These are phyloP conservation scores for Claviceps purpurea DNA, from an alignment of 2,329 filamentous ascomycete species.

Conservation along the genomic window DNA sequence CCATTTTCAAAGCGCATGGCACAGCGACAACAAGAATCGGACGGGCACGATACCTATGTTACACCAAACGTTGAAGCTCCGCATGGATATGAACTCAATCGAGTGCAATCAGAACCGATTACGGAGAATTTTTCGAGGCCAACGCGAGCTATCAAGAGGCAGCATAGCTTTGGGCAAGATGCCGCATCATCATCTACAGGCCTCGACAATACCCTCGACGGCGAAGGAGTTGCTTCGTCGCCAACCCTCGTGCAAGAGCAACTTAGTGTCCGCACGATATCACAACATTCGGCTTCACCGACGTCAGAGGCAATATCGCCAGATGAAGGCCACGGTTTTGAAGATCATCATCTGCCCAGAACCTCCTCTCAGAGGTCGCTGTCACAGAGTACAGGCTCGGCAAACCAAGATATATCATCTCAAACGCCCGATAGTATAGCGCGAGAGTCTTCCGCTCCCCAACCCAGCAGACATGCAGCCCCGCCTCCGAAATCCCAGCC, in stretches of 20 bases:
- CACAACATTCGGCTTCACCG: slow-evolving; percentile 19
- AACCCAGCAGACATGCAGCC: slow-evolving; percentile 4
- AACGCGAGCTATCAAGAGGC: slow-evolving; percentile 28
- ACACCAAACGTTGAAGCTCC: slow-evolving; percentile 30
- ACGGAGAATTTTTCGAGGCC: slow-evolving; percentile 51
- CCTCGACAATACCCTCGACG: slow-evolving; percentile 26
- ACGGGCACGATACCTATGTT: slow-evolving; percentile 18
- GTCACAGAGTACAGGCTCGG: slow-evolving; percentile 33
- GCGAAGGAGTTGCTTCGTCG: slow-evolving; percentile 10
- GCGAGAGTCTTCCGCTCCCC: slow-evolving; percentile 27
- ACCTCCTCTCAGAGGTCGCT: slow-evolving; percentile 41
- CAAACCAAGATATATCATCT: slow-evolving; percentile 12
- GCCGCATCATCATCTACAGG: slow-evolving; percentile 31
- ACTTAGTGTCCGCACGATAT: slow-evolving; percentile 21
- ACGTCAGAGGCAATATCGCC: slow-evolving; percentile 46
- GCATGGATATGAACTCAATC: slow-evolving; percentile 38
- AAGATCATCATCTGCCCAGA: slow-evolving; percentile 13
- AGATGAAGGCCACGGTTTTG: slow-evolving; percentile 21
- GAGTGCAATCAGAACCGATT: slow-evolving; percentile 58
- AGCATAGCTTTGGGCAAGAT: slow-evolving; percentile 35
- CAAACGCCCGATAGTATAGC: slow-evolving; percentile 13
- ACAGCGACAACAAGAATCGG: slow-evolving; percentile 48
- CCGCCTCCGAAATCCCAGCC: not conserved
- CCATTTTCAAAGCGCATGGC: slow-evolving; percentile 61
- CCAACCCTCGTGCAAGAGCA: slow-evolving; percentile 17